Evolutionary conservation across 768 basidiomycete genomes (phyloP).

Genomic region (Mycena sanguinolenta): DNA sequence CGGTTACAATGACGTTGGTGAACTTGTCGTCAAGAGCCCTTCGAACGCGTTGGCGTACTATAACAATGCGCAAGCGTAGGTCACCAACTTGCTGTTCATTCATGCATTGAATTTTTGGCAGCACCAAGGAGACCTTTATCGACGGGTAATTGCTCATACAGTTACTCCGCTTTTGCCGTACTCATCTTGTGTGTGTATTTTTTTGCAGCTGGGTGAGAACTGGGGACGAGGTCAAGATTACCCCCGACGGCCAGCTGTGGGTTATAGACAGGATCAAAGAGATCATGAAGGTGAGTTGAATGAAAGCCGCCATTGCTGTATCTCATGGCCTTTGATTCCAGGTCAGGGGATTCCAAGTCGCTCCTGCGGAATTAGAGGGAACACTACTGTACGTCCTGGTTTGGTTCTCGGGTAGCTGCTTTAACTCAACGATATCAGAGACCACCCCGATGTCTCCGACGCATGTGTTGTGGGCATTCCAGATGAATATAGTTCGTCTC

Average conservation of each 20-base stretch:
- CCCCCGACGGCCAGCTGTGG: constrained; percentile 67
- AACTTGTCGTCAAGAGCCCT: constrained; percentile 68
- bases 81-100: constrained; percentile 21
- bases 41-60: constrained; percentile 69
- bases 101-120: constrained; percentile 41
- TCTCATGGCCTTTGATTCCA: constrained; percentile 67
- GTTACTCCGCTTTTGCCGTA: background rate
- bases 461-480: constrained; percentile 75
- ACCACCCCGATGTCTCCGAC: constrained; percentile 69
- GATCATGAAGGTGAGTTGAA: constrained; percentile 56
- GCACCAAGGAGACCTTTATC: constrained; percentile 77
- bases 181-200: constrained; percentile 12
- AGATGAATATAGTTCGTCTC: constrained; percentile 78
- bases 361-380: constrained; percentile 79
- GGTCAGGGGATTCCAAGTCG: constrained; percentile 56
- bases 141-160: constrained; percentile 64
- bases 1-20: constrained; percentile 69
- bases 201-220: constrained; percentile 72
- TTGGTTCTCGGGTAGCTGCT: no score
- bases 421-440: constrained; percentile 52
- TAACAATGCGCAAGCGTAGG: constrained; percentile 74
- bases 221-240: constrained; percentile 73
- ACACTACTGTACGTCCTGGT: constrained; percentile 21
- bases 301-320: background rate
- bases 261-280: constrained; percentile 76